phyloP scores from a whole-genome alignment of 2,329 filamentous ascomycete species.

The Aureobasidium sp. region DNA sequence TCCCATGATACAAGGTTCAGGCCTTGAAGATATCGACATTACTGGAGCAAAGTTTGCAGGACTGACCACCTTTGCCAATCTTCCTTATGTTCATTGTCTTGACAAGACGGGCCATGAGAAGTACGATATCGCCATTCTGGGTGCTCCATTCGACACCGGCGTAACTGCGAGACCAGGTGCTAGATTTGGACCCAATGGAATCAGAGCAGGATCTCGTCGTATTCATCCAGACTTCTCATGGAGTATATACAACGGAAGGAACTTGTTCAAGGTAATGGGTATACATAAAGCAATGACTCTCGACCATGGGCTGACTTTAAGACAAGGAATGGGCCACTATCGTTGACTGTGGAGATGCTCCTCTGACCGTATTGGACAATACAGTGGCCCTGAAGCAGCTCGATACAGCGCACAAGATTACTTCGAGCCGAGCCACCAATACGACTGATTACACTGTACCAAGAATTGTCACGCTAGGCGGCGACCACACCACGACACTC shows the following conservation, averaged over 20 bases:
- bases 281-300: not conserved
- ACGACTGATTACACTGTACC: slow-evolving; percentile 39
- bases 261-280: slow-evolving; percentile 29
- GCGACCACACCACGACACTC: slow-evolving; percentile 51
- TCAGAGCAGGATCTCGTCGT: slow-evolving; percentile 44
- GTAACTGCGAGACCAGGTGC: slow-evolving; percentile 42
- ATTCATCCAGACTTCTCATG: slow-evolving; percentile 38
- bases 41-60: slow-evolving; percentile 34
- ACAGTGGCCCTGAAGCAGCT: slow-evolving; percentile 49
- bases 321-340: slow-evolving; percentile 42
- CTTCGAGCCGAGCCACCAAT: slow-evolving; percentile 40
- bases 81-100: slow-evolving; percentile 44
- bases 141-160: slow-evolving; percentile 46
- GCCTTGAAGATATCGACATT: slow-evolving; percentile 21
- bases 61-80: slow-evolving; percentile 41
- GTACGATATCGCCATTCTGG: slow-evolving; percentile 45
- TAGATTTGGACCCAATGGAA: slow-evolving; percentile 47
- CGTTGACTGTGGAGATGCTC: slow-evolving; percentile 50
- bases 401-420: slow-evolving; percentile 44
- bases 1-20: slow-evolving; percentile 26
- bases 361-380: slow-evolving; percentile 43
- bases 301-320: not conserved
- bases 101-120: slow-evolving; percentile 22
- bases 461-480: slow-evolving; percentile 48
- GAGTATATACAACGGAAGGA: slow-evolving; percentile 43